Evolutionary conservation across 331 rosid genomes (phyloP).

Genomic region (Quercus phellos): DNA sequence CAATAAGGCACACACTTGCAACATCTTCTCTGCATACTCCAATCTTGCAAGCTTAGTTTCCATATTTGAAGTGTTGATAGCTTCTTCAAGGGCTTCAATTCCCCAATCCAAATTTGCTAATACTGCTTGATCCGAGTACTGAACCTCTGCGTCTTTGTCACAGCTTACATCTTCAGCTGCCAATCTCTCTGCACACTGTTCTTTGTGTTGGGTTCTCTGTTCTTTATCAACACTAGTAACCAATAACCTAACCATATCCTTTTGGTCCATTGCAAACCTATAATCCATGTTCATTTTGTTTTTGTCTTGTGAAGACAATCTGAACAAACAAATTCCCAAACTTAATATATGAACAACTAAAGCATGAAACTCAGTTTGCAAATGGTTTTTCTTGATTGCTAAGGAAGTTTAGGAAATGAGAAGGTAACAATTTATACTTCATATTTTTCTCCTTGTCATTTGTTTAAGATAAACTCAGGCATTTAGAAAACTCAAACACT

Average conservation of each 20-base stretch:
- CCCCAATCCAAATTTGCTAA: slow-evolving; percentile 94
- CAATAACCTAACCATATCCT: slow-evolving; percentile 56
- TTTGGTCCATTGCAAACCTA: slow-evolving; percentile 62
- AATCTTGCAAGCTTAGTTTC: slow-evolving; percentile 85
- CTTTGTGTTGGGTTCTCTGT: slow-evolving; percentile 60
- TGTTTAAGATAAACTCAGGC: neutral
- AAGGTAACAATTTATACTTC: neutral
- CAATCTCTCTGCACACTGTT: slow-evolving; percentile 89
- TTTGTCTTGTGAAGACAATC: slow-evolving; percentile 5
- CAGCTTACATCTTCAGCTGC: slow-evolving; percentile 77
- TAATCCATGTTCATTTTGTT: slow-evolving; percentile 46
- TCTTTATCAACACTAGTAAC: slow-evolving; percentile 57
- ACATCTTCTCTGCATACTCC: slow-evolving; percentile 80
- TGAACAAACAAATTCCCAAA: neutral
- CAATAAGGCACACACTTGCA: slow-evolving; percentile 88
- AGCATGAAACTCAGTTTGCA: neutral
- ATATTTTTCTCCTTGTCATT: neutral
- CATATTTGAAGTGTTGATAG: slow-evolving; percentile 65
- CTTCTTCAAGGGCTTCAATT: slow-evolving; percentile 92
- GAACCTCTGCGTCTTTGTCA: slow-evolving; percentile 56
- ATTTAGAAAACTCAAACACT: neutral
- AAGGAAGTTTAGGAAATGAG: neutral
- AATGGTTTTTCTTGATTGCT: neutral
- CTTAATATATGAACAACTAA: neutral
- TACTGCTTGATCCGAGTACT: slow-evolving; percentile 92